Evolutionary conservation across 345 rosid species (phyloP).

Genomic region (Citrus unshiu): DNA sequence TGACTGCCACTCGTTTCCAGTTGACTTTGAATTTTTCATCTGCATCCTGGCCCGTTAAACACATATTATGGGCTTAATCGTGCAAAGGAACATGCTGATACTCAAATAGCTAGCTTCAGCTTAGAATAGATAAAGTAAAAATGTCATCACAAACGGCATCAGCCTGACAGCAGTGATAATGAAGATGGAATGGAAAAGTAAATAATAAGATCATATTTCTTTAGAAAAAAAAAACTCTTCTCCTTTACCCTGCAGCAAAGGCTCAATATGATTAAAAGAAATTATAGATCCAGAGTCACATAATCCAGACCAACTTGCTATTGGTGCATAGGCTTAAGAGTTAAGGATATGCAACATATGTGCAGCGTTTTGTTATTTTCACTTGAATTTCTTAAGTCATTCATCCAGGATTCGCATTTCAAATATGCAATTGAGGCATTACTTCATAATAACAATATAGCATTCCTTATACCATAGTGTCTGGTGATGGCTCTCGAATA

Average conservation of each 20-base stretch:
- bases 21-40: slow-evolving; percentile 50
- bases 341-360: neutral
- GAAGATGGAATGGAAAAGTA: neutral
- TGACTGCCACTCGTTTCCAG: slow-evolving; percentile 78
- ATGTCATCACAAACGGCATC: neutral
- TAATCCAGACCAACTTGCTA: neutral
- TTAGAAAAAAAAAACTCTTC: neutral
- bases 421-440: neutral
- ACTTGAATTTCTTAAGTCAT: neutral
- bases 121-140: neutral
- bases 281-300: neutral
- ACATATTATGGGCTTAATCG: neutral
- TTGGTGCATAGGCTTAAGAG: neutral
- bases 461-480: neutral
- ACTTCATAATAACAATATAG: neutral
- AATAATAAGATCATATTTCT: neutral
- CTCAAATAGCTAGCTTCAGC: neutral
- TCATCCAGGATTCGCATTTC: neutral
- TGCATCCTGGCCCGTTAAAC: slow-evolving; percentile 40
- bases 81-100: slow-evolving; percentile 9
- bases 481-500: neutral
- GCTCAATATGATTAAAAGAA: slow-evolving; percentile 1
- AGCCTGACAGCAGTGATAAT: neutral
- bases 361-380: neutral
- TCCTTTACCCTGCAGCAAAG: neutral